Evolutionary conservation across 768 basidiomycete genomes (phyloP).

Genomic region (Suillus cothurnatus): DNA sequence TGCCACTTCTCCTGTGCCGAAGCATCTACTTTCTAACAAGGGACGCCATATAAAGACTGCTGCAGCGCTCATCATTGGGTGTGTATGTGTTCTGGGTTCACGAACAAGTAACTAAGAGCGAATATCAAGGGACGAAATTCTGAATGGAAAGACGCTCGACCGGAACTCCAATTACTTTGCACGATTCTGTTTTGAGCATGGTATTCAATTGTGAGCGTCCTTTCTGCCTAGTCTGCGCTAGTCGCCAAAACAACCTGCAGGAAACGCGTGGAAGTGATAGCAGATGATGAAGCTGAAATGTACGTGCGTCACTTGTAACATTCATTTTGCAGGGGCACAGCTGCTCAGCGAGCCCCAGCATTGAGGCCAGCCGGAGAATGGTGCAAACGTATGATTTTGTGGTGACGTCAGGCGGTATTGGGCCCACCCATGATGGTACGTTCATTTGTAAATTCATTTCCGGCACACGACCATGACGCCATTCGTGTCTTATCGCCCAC

Average conservation of each 20-base stretch:
- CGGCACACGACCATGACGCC: neutral
- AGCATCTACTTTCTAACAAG: constrained; percentile 69
- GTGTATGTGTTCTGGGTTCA: constrained; percentile 19
- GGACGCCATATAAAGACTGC: constrained; percentile 73
- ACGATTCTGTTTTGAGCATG: constrained; percentile 86
- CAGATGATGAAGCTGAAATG: constrained; percentile 93
- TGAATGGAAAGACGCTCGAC: constrained; percentile 90
- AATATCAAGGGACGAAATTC: constrained; percentile 73
- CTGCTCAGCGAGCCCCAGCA: constrained; percentile 41
- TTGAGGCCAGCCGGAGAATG: constrained; percentile 85
- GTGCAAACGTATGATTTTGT: constrained; percentile 86
- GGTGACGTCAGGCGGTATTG: constrained; percentile 89
- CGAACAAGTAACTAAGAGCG: neutral
- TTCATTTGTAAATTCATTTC: neutral
- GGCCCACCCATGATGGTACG: constrained; percentile 87
- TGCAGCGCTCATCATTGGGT: constrained; percentile 79
- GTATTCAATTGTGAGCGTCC: constrained; percentile 65
- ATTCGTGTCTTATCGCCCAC: constrained; percentile 5
- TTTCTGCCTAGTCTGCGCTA: neutral
- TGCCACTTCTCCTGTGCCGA: constrained; percentile 56
- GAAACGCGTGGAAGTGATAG: constrained; percentile 87
- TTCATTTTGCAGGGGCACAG: neutral
- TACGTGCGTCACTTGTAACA: constrained; percentile 36
- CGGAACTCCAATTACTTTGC: constrained; percentile 87
- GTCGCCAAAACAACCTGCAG: constrained; percentile 39